Percentiles rank a stretch among this genome's conserved stretches.
These are phyloP conservation scores for Rhodotorula sp. DNA, from an alignment of 1,284 basidiomycete genomes.

Conservation along the genomic window DNA sequence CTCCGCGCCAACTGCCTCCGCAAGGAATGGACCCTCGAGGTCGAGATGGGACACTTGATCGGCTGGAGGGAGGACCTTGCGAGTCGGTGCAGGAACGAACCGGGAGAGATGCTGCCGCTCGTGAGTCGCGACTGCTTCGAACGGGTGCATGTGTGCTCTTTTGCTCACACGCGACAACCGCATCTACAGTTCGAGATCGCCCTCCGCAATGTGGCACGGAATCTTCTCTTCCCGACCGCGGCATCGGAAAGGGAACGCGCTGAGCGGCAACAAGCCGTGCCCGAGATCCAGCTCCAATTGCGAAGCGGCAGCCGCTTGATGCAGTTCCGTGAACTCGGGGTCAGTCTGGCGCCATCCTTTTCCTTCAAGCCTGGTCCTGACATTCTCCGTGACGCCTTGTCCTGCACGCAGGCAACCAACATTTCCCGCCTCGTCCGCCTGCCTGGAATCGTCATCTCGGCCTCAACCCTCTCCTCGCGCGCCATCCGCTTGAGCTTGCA, in stretches of 20 bases:
- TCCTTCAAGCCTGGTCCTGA: not conserved
- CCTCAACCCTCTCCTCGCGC: slow-evolving; percentile 87
- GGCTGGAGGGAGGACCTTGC: slow-evolving; percentile 92
- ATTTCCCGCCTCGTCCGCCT: slow-evolving; percentile 95
- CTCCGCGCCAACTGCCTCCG: slow-evolving; percentile 83
- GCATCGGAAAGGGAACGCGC: slow-evolving; percentile 42
- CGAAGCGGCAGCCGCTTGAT: slow-evolving; percentile 85
- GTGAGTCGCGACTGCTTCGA: slow-evolving; percentile 54
- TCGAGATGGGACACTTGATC: slow-evolving; percentile 85
- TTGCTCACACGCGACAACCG: not conserved
- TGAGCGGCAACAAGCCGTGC: slow-evolving; percentile 60
- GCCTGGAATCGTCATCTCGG: slow-evolving; percentile 97
- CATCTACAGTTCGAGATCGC: slow-evolving; percentile 76
- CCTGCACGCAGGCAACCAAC: slow-evolving; percentile 65
- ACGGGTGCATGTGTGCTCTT: not conserved
- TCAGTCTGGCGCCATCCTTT: slow-evolving; percentile 41
- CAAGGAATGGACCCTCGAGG: slow-evolving; percentile 87
- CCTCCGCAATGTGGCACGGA: slow-evolving; percentile 73
- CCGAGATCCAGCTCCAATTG: slow-evolving; percentile 85
- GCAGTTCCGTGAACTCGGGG: slow-evolving; percentile 88
- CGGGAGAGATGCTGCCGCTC: slow-evolving; percentile 83
- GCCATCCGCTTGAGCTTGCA: slow-evolving; percentile 89
- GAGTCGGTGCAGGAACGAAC: slow-evolving; percentile 81
- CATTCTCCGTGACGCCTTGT: not conserved
- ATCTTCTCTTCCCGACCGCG: slow-evolving; percentile 59